Conservation (phyloP, 352 stramenopile genomes). For the Blastocystis sp. region DNA sequence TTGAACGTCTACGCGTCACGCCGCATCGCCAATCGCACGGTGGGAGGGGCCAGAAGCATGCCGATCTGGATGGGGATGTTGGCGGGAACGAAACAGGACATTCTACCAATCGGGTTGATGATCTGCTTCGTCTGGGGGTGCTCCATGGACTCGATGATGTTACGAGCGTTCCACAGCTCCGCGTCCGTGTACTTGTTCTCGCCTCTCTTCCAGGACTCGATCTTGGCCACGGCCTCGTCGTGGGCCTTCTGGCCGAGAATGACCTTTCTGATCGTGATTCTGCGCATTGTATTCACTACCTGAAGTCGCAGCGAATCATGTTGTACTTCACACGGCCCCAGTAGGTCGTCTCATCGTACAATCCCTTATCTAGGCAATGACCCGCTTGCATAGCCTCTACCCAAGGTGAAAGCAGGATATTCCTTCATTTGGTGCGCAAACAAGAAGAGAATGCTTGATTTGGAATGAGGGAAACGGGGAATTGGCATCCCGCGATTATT, state of each 20-base stretch:
- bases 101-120: slow-evolving; percentile 81
- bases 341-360: slow-evolving; percentile 68
- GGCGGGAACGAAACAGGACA: slow-evolving; percentile 81
- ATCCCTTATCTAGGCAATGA: slow-evolving; percentile 28
- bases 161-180: slow-evolving; percentile 65
- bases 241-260: slow-evolving; percentile 21
- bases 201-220: slow-evolving; percentile 55
- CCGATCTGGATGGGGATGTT: slow-evolving; percentile 81
- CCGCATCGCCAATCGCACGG: not conserved
- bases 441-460: too few species aligned
- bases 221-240: slow-evolving; percentile 52
- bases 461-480: too few species aligned
- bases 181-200: slow-evolving; percentile 29
- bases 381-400: not conserved
- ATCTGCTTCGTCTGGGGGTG: slow-evolving; percentile 84
- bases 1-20: slow-evolving; percentile 57
- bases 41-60: slow-evolving; percentile 66
- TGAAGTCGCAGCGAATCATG: slow-evolving; percentile 61
- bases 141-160: slow-evolving; percentile 70
- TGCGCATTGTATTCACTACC: not conserved
- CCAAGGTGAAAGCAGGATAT: slow-evolving; percentile 43
- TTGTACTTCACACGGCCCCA: slow-evolving; percentile 70
- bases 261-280: slow-evolving; percentile 17
- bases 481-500: not conserved
- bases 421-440: slow-evolving; percentile 19